Conservation (phyloP, 1,284 basidiomycete species). For the Ustilago shanxiensis region DNA sequence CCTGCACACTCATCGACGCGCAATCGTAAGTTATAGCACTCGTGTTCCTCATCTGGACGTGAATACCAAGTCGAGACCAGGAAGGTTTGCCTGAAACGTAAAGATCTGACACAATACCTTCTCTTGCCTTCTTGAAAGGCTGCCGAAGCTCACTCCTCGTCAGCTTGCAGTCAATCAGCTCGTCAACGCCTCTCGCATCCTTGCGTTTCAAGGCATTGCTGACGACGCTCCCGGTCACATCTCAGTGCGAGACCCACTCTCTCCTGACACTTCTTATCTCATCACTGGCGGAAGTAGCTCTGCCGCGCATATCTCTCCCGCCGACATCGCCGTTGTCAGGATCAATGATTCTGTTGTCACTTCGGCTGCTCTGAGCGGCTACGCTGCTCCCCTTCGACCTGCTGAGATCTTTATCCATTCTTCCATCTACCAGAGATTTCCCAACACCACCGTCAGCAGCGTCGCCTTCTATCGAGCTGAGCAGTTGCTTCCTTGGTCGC, state of each 20-base stretch:
- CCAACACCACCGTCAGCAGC: constrained; percentile 44
- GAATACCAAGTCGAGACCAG: neutral
- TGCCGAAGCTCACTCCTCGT: constrained; percentile 39
- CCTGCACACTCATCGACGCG: neutral
- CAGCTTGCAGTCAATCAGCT: constrained; percentile 48
- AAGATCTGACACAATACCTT: neutral
- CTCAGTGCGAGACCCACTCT: constrained; percentile 40
- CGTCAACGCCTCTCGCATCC: constrained; percentile 53
- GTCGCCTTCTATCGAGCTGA: constrained; percentile 41
- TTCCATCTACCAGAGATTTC: constrained; percentile 43
- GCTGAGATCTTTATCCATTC: constrained; percentile 47
- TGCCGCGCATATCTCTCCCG: constrained; percentile 34
- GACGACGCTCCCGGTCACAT: constrained; percentile 46
- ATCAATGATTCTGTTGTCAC: constrained; percentile 48
- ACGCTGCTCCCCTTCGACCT: constrained; percentile 25
- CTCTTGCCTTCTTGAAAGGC: constrained; percentile 3
- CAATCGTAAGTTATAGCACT: neutral
- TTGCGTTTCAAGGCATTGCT: constrained; percentile 39
- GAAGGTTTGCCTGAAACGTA: no score
- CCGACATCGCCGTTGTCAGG: constrained; percentile 42
- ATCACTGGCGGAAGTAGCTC: constrained; percentile 30
- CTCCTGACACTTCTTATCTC: constrained; percentile 33
- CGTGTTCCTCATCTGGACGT: neutral
- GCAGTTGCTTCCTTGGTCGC: constrained; percentile 41
- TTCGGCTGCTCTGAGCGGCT: constrained; percentile 33